A percentile compares a stretch with the other conserved stretches of the same genome.
These are phyloP conservation scores for Phytophthora multivora DNA, from an alignment of 352 stramenopile species.

Conservation along the genomic window DNA sequence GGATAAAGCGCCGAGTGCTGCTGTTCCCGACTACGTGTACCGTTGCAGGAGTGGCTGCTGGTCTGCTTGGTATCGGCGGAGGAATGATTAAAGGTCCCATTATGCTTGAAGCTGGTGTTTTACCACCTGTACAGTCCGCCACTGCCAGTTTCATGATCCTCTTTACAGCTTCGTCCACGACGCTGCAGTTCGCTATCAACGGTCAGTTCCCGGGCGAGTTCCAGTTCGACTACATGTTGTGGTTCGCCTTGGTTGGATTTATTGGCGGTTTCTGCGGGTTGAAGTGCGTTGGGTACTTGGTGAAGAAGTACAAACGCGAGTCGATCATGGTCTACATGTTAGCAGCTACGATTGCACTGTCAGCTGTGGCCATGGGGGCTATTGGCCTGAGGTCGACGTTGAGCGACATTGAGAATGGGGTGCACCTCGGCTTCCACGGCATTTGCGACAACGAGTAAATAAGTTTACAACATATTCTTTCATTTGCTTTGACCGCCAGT, in stretches of 20 bases:
- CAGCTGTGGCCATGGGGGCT: constrained; percentile 62
- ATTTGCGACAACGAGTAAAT: constrained; percentile 58
- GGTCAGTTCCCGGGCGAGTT: constrained; percentile 71
- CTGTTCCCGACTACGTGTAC: constrained; percentile 92
- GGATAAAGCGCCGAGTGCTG: constrained; percentile 85
- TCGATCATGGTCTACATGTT: constrained; percentile 81
- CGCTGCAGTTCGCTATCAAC: constrained; percentile 80
- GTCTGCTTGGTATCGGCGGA: constrained; percentile 95
- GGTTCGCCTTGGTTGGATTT: constrained; percentile 91
- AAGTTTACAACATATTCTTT: too few relatives aligned
- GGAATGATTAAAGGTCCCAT: constrained; percentile 97
- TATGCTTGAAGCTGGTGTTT: constrained; percentile 97
- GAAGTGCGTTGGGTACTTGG: constrained; percentile 82
- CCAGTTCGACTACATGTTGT: constrained; percentile 90
- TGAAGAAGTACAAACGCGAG: constrained; percentile 90
- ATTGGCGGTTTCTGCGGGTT: constrained; percentile 73
- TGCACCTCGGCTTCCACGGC: constrained; percentile 62
- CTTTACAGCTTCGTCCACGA: constrained; percentile 92
- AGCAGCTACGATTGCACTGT: constrained; percentile 68
- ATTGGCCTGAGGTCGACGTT: constrained; percentile 55
- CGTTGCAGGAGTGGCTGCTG: constrained; percentile 93
- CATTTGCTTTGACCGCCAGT: too few relatives aligned
- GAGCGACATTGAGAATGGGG: constrained; percentile 54
- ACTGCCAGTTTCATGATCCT: constrained; percentile 92
- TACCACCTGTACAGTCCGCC: constrained; percentile 85